Conservation (phyloP, 2,329 filamentous ascomycete genomes). For the Diaporthe helianthi region DNA sequence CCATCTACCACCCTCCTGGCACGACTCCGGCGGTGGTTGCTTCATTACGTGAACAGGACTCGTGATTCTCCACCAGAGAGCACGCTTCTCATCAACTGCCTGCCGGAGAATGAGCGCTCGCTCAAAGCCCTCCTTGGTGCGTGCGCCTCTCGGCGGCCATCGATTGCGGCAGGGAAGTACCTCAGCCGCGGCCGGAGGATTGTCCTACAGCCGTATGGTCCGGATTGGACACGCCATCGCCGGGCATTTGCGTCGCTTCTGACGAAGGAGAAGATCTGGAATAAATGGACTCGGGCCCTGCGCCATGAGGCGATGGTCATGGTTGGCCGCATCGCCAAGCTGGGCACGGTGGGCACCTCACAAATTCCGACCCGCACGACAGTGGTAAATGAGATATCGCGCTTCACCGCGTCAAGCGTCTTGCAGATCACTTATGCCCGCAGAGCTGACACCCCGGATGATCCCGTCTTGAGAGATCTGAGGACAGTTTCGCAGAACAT, state of each 20-base stretch:
- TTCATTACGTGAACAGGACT: background rate
- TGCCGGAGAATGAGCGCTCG: slow-evolving; percentile 9
- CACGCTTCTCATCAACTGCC: slow-evolving; percentile 31
- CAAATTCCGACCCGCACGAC: background rate
- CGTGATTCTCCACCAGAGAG: background rate
- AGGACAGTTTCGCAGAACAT: slow-evolving; percentile 25
- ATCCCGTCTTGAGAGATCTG: slow-evolving; percentile 19
- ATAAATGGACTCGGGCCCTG: slow-evolving; percentile 22
- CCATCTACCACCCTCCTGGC: background rate
- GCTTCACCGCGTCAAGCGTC: slow-evolving; percentile 33
- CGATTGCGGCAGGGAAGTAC: slow-evolving; percentile 30
- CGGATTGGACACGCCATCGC: slow-evolving; percentile 27
- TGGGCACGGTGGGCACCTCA: background rate
- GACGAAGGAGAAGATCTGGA: slow-evolving; percentile 22
- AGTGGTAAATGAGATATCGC: slow-evolving; percentile 29
- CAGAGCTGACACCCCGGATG: slow-evolving; percentile 21
- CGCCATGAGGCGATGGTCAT: slow-evolving; percentile 29
- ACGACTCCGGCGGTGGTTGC: background rate
- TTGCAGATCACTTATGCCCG: slow-evolving; percentile 32
- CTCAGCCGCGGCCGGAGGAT: slow-evolving; percentile 31
- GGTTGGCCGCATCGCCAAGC: slow-evolving; percentile 17
- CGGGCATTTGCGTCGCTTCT: slow-evolving; percentile 25
- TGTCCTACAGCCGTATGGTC: slow-evolving; percentile 29
- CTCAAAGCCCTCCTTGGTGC: slow-evolving; percentile 24
- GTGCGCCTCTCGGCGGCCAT: slow-evolving; percentile 27